Conservation (phyloP, 208 protist genomes). For the Wallacemonas collosoma region DNA sequence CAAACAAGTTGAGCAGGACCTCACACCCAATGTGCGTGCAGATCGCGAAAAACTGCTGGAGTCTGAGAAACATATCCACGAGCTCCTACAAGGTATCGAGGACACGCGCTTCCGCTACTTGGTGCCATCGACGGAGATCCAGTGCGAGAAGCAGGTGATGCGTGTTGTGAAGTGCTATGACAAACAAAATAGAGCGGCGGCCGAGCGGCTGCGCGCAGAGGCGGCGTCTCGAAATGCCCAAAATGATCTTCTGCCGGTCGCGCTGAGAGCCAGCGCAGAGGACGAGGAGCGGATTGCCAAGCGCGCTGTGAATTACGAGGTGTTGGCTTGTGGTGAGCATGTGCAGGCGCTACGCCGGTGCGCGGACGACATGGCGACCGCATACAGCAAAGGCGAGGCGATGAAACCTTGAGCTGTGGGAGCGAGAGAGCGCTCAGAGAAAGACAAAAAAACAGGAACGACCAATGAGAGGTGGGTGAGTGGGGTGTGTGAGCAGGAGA, state of each 20-base stretch:
- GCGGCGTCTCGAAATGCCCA: not conserved
- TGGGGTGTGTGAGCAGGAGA: too few relatives aligned
- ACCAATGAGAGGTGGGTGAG: too few relatives aligned
- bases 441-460: too few relatives aligned
- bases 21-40: constrained; percentile 46
- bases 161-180: constrained; percentile 69
- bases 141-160: constrained; percentile 64
- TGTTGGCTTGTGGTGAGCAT: constrained; percentile 4
- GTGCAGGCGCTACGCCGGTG: constrained; percentile 1
- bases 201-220: not conserved
- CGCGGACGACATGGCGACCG: constrained; percentile 7
- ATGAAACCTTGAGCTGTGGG: constrained; percentile 1
- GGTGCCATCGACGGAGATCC: constrained; percentile 49
- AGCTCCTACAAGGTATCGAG: constrained; percentile 69
- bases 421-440: too few relatives aligned
- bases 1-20: constrained; percentile 23
- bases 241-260: constrained; percentile 3
- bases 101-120: constrained; percentile 75
- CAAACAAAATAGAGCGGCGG: constrained; percentile 32
- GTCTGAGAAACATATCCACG: constrained; percentile 63
- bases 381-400: constrained; percentile 5
- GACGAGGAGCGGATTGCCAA: constrained; percentile 5
- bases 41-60: constrained; percentile 71
- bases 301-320: constrained; percentile 16
- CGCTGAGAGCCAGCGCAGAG: constrained; percentile 15